Evolutionary conservation across 768 basidiomycete species (phyloP).

Genomic region (Mycena metata): DNA sequence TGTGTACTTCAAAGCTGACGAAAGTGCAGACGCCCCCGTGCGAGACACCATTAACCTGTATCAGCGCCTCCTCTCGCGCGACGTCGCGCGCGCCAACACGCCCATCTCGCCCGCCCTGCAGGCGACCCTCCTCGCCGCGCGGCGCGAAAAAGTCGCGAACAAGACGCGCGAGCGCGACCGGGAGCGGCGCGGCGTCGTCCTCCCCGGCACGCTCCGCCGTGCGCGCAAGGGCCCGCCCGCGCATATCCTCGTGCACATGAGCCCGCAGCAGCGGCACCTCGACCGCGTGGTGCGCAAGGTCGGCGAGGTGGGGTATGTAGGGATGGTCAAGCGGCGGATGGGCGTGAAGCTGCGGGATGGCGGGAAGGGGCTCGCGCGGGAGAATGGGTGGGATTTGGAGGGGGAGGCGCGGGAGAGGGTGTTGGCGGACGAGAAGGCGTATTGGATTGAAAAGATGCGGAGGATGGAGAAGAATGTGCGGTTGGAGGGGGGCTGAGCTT

Average conservation of each 20-base stretch:
- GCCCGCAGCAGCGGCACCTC: constrained; percentile 56
- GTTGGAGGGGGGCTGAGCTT: no score
- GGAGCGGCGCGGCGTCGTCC: constrained; percentile 75
- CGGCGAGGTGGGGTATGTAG: constrained; percentile 80
- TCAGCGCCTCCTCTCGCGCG: constrained; percentile 51
- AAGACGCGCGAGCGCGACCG: constrained; percentile 73
- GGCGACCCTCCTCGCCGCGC: constrained; percentile 65
- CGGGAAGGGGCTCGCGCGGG: constrained; percentile 28
- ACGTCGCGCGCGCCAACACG: constrained; percentile 55
- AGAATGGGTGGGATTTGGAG: constrained; percentile 48
- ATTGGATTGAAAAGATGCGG: constrained; percentile 16
- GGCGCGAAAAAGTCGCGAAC: constrained; percentile 71
- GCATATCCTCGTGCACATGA: constrained; percentile 67
- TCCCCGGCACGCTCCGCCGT: constrained; percentile 60
- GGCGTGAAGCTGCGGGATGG: constrained; percentile 61
- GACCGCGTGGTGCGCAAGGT: constrained; percentile 67
- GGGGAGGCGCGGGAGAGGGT: constrained; percentile 51
- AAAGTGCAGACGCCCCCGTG: constrained; percentile 37
- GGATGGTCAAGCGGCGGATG: constrained; percentile 67
- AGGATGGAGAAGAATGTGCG: constrained; percentile 11
- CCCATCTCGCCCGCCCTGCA: constrained; percentile 66
- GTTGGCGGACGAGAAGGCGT: constrained; percentile 45
- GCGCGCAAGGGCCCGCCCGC: constrained; percentile 73
- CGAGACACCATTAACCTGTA: constrained; percentile 49
- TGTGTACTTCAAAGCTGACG: not conserved